Evolutionary conservation across 208 protist species (phyloP).

Genomic region (Herpetomonas tarakana): DNA sequence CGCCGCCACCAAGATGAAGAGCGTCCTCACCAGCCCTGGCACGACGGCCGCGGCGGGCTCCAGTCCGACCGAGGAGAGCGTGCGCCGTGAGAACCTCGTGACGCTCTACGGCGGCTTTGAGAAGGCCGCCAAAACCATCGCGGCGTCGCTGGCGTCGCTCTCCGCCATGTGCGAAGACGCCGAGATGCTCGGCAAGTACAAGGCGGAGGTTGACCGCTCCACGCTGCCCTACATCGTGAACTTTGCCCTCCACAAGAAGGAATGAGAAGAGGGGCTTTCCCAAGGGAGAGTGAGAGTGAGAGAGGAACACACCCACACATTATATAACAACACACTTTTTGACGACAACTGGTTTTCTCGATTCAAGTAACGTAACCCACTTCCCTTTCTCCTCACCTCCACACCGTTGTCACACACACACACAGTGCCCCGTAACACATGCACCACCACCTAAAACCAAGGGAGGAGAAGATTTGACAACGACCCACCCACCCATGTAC

Average conservation of each 20-base stretch:
- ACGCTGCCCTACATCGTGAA: conserved; percentile 37
- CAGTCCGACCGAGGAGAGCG: conserved; percentile 24
- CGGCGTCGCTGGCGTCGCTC: conserved; percentile 45
- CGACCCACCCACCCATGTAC: no score
- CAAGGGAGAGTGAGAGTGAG: conserved; percentile 5
- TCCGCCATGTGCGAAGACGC: conserved; percentile 42
- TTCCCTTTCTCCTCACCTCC: no score
- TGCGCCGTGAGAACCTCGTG: conserved; percentile 30
- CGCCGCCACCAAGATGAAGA: conserved; percentile 52
- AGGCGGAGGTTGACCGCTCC: conserved; percentile 40
- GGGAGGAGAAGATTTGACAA: no score
- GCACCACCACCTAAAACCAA: no score
- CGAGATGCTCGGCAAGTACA: conserved; percentile 43
- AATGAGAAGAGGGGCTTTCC: conserved; percentile 12
- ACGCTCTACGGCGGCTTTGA: conserved; percentile 39
- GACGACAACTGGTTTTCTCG: no score
- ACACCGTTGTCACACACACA: no score
- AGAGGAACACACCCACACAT: background rate
- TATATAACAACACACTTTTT: no score
- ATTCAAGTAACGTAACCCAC: no score
- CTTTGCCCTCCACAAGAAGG: conserved; percentile 50
- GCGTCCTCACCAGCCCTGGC: conserved; percentile 20
- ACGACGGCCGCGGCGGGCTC: background rate
- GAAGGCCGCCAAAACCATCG: conserved; percentile 41
- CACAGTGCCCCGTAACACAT: no score